Percentiles rank a stretch among this genome's conserved stretches.
Evolutionary conservation across 192 early-diverging fungal genomes (phyloP).

Genomic region (Podila horticola): DNA sequence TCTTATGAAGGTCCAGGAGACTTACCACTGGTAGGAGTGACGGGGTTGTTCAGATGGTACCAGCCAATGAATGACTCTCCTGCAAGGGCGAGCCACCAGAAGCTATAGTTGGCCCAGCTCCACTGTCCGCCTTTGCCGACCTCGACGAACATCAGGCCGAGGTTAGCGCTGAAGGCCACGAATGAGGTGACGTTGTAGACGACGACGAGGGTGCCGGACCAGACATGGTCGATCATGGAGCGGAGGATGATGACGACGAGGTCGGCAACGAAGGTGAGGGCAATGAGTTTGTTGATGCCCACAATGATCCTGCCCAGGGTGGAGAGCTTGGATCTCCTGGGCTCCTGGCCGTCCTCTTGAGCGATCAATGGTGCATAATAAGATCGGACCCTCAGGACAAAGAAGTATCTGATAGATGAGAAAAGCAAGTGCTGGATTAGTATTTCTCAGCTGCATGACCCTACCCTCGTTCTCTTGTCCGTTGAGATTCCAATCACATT

Average conservation of each 20-base stretch:
- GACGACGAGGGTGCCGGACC: slow-evolving; percentile 53
- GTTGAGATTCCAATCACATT: no score
- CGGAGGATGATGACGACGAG: slow-evolving; percentile 45
- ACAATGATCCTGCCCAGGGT: slow-evolving; percentile 42
- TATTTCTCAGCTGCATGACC: no score
- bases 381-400: slow-evolving; percentile 25
- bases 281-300: slow-evolving; percentile 31
- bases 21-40: slow-evolving; percentile 12
- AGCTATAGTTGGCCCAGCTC: slow-evolving; percentile 64
- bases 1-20: not conserved
- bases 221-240: slow-evolving; percentile 51
- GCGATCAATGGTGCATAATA: slow-evolving; percentile 32
- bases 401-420: slow-evolving; percentile 23
- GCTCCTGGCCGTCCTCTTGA: slow-evolving; percentile 1
- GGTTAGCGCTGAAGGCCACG: slow-evolving; percentile 48
- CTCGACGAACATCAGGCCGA: slow-evolving; percentile 52
- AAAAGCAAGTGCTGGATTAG: no score
- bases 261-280: slow-evolving; percentile 45
- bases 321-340: not conserved
- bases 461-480: no score
- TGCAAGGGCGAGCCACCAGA: slow-evolving; percentile 57
- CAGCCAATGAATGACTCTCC: slow-evolving; percentile 57
- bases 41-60: slow-evolving; percentile 22
- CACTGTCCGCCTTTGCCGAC: slow-evolving; percentile 50
- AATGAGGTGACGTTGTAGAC: slow-evolving; percentile 55